Conservation (phyloP, 129 eudicot species). For the Flaveria robusta region DNA sequence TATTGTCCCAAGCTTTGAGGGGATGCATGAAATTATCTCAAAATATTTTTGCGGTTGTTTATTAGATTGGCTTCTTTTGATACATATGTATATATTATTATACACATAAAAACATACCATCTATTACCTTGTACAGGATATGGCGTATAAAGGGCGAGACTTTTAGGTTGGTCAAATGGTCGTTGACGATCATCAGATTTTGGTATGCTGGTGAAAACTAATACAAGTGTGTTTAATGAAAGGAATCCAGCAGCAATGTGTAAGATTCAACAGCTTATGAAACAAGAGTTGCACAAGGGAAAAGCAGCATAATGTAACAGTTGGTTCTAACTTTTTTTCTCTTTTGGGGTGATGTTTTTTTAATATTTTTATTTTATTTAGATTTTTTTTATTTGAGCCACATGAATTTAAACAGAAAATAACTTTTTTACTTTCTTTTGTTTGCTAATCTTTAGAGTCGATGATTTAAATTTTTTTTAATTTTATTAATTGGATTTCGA, state of each 20-base stretch:
- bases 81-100: background rate
- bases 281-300: conserved; percentile 18
- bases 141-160: conserved; percentile 44
- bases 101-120: background rate
- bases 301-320: background rate
- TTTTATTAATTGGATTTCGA: background rate
- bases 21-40: background rate
- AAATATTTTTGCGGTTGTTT: background rate
- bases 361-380: conserved; percentile 29
- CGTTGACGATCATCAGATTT: background rate
- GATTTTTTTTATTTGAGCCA: conserved; percentile 26
- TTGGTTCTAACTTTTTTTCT: background rate
- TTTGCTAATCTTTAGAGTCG: background rate
- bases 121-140: conserved; percentile 29
- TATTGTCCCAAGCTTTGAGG: background rate
- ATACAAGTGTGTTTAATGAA: conserved; percentile 9
- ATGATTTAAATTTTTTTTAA: too few species aligned
- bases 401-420: conserved; percentile 17
- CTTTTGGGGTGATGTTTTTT: conserved; percentile 26
- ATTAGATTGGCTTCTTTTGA: background rate
- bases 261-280: conserved; percentile 17
- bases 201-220: conserved; percentile 19
- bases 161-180: conserved; percentile 11
- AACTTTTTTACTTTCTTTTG: conserved; percentile 14
- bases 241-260: conserved; percentile 11